phyloP scores from a whole-genome alignment of 257 asterid species.

The Fraxinus cuspidata region DNA sequence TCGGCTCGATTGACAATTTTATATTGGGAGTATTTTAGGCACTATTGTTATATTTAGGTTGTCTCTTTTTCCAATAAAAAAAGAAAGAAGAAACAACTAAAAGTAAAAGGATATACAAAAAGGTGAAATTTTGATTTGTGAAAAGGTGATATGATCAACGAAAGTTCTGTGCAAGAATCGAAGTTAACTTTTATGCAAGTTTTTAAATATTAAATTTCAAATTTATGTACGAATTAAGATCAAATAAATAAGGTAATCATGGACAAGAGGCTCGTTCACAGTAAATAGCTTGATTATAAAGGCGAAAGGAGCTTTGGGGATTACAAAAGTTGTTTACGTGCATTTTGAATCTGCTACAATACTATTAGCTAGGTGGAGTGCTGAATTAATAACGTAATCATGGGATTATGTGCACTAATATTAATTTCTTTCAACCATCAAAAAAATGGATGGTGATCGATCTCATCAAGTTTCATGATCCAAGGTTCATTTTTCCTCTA shows the following conservation, averaged over 20 bases:
- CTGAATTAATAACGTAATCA: no score
- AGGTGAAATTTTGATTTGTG: no score
- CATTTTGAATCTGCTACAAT: neutral
- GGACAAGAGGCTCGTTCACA: neutral
- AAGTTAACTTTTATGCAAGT: neutral
- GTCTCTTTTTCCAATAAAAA: neutral
- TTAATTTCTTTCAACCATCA: no score
- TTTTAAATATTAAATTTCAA: neutral
- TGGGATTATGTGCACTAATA: no score
- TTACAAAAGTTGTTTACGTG: slow-evolving; percentile 19
- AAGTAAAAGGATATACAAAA: no score
- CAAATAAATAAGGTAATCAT: neutral
- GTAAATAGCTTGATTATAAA: slow-evolving; percentile 7
- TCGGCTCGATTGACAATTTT: neutral
- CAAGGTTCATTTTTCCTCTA: no score
- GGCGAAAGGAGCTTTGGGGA: slow-evolving; percentile 25
- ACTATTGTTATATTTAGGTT: neutral
- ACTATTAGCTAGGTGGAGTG: no score
- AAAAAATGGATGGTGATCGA: no score
- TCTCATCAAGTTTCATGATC: no score
- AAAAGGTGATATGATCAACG: no score
- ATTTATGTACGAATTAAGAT: neutral
- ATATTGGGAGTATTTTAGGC: neutral
- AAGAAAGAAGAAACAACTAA: neutral
- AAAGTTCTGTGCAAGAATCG: neutral